Conservation (phyloP, 1,139 yeast genomes). For the Sugiyamaella grinbergsii region DNA sequence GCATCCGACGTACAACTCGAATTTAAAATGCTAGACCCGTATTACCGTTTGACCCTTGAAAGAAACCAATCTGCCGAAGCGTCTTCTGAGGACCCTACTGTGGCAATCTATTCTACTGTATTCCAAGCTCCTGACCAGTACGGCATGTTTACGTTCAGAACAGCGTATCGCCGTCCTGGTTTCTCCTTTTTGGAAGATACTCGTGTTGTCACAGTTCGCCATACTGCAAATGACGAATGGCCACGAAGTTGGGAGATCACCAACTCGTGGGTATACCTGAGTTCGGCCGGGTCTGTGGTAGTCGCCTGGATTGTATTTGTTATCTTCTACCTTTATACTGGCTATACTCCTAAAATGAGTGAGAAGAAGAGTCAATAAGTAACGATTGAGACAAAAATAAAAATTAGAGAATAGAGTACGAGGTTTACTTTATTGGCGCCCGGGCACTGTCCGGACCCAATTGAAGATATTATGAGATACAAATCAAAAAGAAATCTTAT, state of each 20-base stretch:
- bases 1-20: constrained; percentile 71
- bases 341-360: constrained; percentile 27
- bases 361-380: constrained; percentile 19
- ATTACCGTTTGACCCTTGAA: constrained; percentile 66
- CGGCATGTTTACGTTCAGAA: constrained; percentile 88
- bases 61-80: constrained; percentile 30
- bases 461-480: too few relatives aligned
- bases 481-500: too few relatives aligned
- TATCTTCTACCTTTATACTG: constrained; percentile 56
- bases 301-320: constrained; percentile 76
- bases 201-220: constrained; percentile 81
- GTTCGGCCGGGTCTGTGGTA: constrained; percentile 69
- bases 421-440: too few relatives aligned
- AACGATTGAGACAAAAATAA: background rate
- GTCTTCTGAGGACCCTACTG: constrained; percentile 29
- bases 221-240: constrained; percentile 94
- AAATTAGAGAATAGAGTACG: background rate
- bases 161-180: constrained; percentile 83
- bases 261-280: constrained; percentile 88
- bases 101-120: constrained; percentile 51
- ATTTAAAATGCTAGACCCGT: constrained; percentile 91
- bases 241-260: constrained; percentile 91
- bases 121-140: constrained; percentile 92
- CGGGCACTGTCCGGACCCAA: constrained; percentile 4
- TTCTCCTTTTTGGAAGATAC: constrained; percentile 65